Evolutionary conservation across 352 stramenopile genomes (phyloP), one percentile per base, ranked within the genome.

Genomic region (Phytopythium delawarense): DNA sequence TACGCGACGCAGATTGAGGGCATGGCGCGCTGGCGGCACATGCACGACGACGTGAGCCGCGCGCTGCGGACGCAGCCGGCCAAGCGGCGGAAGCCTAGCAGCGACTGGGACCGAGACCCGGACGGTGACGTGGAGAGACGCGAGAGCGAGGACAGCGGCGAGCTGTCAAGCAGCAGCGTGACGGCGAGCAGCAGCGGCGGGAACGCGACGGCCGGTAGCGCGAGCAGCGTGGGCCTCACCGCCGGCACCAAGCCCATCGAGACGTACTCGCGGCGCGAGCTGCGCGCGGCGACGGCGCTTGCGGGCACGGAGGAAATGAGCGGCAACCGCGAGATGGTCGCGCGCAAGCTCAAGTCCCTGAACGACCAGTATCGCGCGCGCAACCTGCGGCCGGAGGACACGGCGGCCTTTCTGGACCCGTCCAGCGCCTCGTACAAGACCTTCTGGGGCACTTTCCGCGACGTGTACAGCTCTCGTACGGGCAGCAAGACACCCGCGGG

Each of bases 281-380:
- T 77, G 21, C 66, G 62, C 12, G 66, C 64, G 46, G 72, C 72
- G 0, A 74, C 67, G 23, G 64, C 64, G 25, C 49, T 80, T 56
- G 73, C 60, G 0, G 65, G 76, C 58, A 75, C 64, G 15, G 74
- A 90, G 57, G 79, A 88, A 28, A 79, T 92, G 15, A 68, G 69
- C 4, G 61, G 71, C 35, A 87, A 83, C 53, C 76, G 60, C 59
- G 77, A 88, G 52, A 72, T 71, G n/a, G 78, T 86, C 39, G 79
- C 79, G 21, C 87, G 88, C 60, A 90, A 89, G 62, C 76, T 90
- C 40, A 86, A 81, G 59, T 87, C 78, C 15, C 67, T 90, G 16
- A 80, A 92, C 44, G 79, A 76, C n/a, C 80, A 90, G 68, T 92
- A 86, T 67, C 74, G 84, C 51, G 80, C 79, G 25, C 88, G 81